These are phyloP conservation scores for Venturiaceae sp. DNA, from an alignment of 2,329 filamentous ascomycete genomes.

Conservation along the genomic window DNA sequence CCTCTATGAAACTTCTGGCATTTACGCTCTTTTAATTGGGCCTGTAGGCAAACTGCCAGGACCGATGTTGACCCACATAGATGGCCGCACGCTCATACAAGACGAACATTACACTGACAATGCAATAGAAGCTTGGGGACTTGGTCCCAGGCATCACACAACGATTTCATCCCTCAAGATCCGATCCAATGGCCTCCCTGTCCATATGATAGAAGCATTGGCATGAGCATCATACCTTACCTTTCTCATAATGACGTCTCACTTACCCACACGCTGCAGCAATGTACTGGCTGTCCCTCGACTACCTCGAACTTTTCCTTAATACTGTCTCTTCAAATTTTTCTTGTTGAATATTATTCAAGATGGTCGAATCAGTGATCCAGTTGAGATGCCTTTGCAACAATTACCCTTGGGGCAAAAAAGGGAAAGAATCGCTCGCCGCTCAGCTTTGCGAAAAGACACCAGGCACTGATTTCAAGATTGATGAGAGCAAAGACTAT, in stretches of 20 bases:
- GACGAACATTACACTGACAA: no score
- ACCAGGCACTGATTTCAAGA: conserved; percentile 50
- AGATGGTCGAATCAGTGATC: conserved; percentile 41
- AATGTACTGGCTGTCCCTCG: no score
- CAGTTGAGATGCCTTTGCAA: conserved; percentile 47
- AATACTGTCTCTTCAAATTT: background rate
- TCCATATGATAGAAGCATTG: no score
- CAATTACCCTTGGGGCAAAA: conserved; percentile 62
- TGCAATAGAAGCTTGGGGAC: no score
- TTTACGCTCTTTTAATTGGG: no score
- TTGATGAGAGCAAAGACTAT: conserved; percentile 56
- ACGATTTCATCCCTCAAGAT: background rate
- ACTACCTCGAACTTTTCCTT: background rate
- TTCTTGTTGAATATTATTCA: background rate
- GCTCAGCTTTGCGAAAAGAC: conserved; percentile 57
- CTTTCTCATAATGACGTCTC: background rate
- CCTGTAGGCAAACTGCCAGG: no score
- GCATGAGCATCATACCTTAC: no score
- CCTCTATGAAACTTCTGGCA: no score
- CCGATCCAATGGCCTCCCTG: background rate
- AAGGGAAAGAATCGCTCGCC: conserved; percentile 55
- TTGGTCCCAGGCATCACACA: no score
- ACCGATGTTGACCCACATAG: no score
- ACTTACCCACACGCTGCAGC: background rate
- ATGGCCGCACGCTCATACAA: no score